Evolutionary conservation across 768 basidiomycete species (phyloP).

Genomic region (Thelephora ganbajun): DNA sequence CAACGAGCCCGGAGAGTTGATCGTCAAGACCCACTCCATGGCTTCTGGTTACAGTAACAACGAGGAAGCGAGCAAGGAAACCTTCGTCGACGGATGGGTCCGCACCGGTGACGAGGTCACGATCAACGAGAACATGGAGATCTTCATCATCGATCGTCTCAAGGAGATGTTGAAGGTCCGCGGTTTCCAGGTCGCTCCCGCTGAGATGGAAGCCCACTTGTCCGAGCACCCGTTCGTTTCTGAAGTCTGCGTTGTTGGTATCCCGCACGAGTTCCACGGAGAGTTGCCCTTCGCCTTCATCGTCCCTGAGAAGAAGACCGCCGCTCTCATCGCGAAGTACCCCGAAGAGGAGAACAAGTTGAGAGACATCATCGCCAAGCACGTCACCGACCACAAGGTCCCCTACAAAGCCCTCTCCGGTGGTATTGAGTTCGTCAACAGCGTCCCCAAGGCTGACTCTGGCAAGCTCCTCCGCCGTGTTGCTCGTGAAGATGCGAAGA

Average conservation of each 20-base stretch:
- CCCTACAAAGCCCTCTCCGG: constrained; percentile 25
- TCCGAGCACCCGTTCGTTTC: constrained; percentile 29
- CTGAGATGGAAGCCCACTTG: constrained; percentile 22
- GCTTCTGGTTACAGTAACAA: constrained; percentile 21
- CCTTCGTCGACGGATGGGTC: constrained; percentile 59
- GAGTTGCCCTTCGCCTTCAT: constrained; percentile 64
- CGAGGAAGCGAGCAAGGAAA: constrained; percentile 33
- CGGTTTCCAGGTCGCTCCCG: too few species aligned
- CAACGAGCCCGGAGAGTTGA: constrained; percentile 37
- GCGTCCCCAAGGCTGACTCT: constrained; percentile 17
- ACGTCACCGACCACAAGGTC: constrained; percentile 17
- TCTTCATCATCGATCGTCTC: constrained; percentile 53
- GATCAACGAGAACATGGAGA: constrained; percentile 37
- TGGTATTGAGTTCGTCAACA: constrained; percentile 23
- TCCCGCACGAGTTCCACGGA: constrained; percentile 62
- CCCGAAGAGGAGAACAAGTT: constrained; percentile 19
- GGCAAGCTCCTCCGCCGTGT: constrained; percentile 18
- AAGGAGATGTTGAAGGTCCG: constrained; percentile 45
- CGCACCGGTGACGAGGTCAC: constrained; percentile 52
- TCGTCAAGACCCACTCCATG: constrained; percentile 29
- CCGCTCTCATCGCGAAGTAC: too few species aligned
- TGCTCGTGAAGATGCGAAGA: constrained; percentile 13
- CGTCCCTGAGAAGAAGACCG: constrained; percentile 32
- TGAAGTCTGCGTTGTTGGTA: too few species aligned
- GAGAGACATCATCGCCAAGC: constrained; percentile 28